Base-by-base conservation (phyloP, 352 stramenopile species). In the Globisporangium recalcitrans region DNA sequence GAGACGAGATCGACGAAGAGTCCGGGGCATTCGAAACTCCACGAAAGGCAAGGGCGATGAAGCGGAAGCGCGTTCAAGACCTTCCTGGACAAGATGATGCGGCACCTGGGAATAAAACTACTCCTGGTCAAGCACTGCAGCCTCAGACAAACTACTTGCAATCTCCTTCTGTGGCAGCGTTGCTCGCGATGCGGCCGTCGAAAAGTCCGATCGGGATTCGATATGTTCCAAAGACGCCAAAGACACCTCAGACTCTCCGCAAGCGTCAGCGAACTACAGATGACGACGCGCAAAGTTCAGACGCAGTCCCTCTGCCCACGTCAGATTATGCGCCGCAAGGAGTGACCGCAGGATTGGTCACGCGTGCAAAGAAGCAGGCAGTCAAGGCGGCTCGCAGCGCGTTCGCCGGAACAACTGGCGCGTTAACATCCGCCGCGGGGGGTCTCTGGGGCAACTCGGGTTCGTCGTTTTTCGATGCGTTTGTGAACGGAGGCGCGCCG, bases 401-500 rank as follows among this genome's bases (percentile, higher is more conserved):
- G 10, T 56, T 55, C 16, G 46, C 48, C 27, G 58, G 58, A 13
- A 31, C 52, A 4, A 62, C 52, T 60, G 24, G 47, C 36, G 64
- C 52, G 48, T 49, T 67, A 36, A 60, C 61, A 27, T n/a, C 49
- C 5, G 32, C 27, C 2, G 29, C 32, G 5, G 21, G 40, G 14
- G 24, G 34, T 31, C 52, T 72, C 21, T 73, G 63, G 60, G 63
- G 69, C 24, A 65, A 52, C 21, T 63, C 63, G 2, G 65, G 67
- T 0, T 27, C 63, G 22, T 78, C 73, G 7, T 81, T 78, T 49
- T 92, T 92, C 53, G 82, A 92, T 48, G 76, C 76, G n/a, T 92
- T 92, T 69, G 78, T 90, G 44, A 90, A 88, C 58, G 82, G 69
- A 7, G 65, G 60, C 1, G 85, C 87, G 57, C 80, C 78, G 19